phyloP scores from a whole-genome alignment of 108 stramenopile genomes.

The Nitzschia inconspicua region DNA sequence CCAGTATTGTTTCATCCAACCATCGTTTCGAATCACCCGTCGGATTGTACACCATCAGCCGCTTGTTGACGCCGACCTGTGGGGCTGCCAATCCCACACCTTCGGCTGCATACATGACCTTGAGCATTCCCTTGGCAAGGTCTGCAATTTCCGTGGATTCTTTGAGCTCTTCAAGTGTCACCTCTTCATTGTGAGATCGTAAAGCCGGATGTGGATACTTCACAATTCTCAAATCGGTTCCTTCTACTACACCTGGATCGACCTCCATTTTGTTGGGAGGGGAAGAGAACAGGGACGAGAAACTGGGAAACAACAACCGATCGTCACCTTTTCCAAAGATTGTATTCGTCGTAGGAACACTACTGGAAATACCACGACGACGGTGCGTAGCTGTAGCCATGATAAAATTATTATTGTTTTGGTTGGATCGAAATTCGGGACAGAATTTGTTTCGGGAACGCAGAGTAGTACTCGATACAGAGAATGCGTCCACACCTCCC shows the following conservation, averaged over 20 bases:
- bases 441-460: too few relatives aligned
- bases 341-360: too few relatives aligned
- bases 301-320: too few relatives aligned
- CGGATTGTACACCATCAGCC: conserved; percentile 93
- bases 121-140: conserved; percentile 91
- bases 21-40: conserved; percentile 75
- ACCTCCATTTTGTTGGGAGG: conserved; percentile 51
- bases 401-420: too few relatives aligned
- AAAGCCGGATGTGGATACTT: conserved; percentile 93
- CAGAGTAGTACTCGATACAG: too few relatives aligned
- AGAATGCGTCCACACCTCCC: too few relatives aligned
- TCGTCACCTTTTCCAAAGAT: too few relatives aligned
- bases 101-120: conserved; percentile 92
- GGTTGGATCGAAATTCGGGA: too few relatives aligned
- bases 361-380: too few relatives aligned
- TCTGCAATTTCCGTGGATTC: conserved; percentile 54
- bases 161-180: conserved; percentile 50
- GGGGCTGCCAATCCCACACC: conserved; percentile 93
- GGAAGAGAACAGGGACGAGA: conserved; percentile 6
- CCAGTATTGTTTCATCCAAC: conserved; percentile 77
- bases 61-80: conserved; percentile 88
- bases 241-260: conserved; percentile 80
- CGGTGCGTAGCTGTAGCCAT: too few relatives aligned
- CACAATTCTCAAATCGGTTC: conserved; percentile 78
- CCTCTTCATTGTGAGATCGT: conserved; percentile 71